phyloP scores from a whole-genome alignment of 805 yeast species.

The Candida sithepensis region DNA sequence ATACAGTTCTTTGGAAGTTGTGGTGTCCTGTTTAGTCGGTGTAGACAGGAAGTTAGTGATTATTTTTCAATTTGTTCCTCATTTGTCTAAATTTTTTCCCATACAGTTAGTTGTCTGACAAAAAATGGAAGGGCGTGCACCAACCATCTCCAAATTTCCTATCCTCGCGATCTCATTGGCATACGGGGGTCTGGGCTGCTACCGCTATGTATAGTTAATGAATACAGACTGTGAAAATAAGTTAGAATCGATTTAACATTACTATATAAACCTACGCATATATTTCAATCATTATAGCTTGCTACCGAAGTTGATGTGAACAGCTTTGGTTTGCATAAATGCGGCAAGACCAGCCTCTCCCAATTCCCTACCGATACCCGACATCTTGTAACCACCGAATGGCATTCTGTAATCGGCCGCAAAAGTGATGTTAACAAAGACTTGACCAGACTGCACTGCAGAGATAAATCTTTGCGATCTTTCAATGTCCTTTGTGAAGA shows the following conservation, averaged over 20 bases:
- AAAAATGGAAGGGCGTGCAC: background rate
- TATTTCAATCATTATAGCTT: constrained; percentile 13
- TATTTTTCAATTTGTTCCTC: background rate
- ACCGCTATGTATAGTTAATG: too few species aligned
- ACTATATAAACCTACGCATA: background rate
- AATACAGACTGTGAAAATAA: too few species aligned
- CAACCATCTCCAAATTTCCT: background rate
- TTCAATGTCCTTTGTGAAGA: constrained; percentile 73
- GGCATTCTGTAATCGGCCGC: constrained; percentile 86
- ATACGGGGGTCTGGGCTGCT: background rate
- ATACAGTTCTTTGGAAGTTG: too few species aligned
- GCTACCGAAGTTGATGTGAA: constrained; percentile 45
- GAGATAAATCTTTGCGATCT: constrained; percentile 73
- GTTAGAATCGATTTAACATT: too few species aligned
- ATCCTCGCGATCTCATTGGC: background rate
- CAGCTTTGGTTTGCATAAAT: constrained; percentile 85
- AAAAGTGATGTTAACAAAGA: constrained; percentile 89
- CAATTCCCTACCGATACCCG: constrained; percentile 93
- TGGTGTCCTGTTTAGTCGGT: too few species aligned
- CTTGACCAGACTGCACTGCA: constrained; percentile 79
- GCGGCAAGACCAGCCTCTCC: constrained; percentile 83
- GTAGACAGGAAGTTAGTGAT: background rate
- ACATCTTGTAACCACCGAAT: constrained; percentile 88
- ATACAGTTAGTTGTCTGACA: background rate
- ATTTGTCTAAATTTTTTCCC: background rate